phyloP scores from a whole-genome alignment of 805 yeast species.

The Kregervanrija pseudodelftensis region DNA sequence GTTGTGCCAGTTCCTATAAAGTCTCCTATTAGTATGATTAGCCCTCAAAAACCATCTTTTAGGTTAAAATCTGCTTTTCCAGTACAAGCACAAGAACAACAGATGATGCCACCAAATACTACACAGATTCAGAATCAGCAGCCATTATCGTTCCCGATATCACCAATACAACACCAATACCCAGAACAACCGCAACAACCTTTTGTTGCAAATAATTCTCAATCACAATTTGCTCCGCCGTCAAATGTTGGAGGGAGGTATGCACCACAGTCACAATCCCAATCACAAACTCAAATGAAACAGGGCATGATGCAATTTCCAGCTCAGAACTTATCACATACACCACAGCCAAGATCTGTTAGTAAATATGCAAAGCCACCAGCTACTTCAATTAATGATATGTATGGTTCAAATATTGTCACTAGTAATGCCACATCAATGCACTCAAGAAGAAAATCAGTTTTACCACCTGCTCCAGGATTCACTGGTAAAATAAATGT shows the following conservation, averaged over 20 bases:
- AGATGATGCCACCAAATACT: not conserved
- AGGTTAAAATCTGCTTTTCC: not conserved
- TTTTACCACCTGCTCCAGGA: conserved; percentile 7
- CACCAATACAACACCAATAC: not conserved
- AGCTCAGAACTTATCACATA: not conserved
- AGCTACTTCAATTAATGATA: conserved; percentile 11
- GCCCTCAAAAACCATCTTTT: no score
- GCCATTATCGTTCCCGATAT: not conserved
- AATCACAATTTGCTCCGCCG: not conserved
- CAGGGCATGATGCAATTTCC: not conserved
- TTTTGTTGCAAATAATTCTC: not conserved
- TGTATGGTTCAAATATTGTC: conserved; percentile 12
- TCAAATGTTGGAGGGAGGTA: not conserved
- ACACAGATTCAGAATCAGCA: not conserved
- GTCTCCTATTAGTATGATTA: conserved; percentile 10
- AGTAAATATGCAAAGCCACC: conserved; percentile 2
- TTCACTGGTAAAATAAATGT: conserved; percentile 3
- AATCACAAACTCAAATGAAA: not conserved
- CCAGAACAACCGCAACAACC: conserved; percentile 2
- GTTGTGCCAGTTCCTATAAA: conserved; percentile 25
- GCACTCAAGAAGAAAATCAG: conserved; percentile 4
- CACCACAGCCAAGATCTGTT: not conserved
- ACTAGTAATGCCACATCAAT: conserved; percentile 9
- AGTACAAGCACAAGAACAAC: not conserved
- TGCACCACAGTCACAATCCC: conserved; percentile 1